Percentiles rank a stretch among this genome's conserved stretches.
phyloP scores from a whole-genome alignment of 768 basidiomycete genomes.

The Lanmaoa pseudosensibilis region DNA sequence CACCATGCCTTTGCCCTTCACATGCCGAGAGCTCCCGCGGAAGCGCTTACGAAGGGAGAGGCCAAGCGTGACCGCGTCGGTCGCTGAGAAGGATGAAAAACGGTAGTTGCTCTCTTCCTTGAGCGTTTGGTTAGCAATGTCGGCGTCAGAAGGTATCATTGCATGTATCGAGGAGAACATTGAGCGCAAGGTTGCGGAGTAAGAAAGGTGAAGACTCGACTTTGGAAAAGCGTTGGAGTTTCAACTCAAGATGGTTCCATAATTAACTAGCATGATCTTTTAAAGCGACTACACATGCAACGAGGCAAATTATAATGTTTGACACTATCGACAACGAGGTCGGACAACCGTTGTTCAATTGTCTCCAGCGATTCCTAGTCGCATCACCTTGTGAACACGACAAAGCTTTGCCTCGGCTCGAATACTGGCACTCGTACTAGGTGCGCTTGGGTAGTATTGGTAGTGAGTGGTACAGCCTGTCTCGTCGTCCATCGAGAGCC shows the following conservation, averaged over 20 bases:
- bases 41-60: conserved; percentile 85
- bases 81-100: conserved; percentile 71
- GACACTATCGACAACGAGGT: not conserved
- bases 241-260: not conserved
- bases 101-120: conserved; percentile 68
- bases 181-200: conserved; percentile 10
- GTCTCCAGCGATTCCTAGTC: not conserved
- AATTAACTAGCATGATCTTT: not conserved
- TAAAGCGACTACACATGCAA: not conserved
- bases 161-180: conserved; percentile 68
- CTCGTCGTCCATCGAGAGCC: too few relatives aligned
- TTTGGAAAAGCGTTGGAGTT: not conserved
- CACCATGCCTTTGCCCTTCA: conserved; percentile 77
- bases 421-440: not conserved
- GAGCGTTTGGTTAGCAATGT: conserved; percentile 70
- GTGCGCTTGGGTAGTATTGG: too few relatives aligned
- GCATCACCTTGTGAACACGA: not conserved
- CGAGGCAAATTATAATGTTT: not conserved
- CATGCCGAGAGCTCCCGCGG: conserved; percentile 65
- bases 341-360: not conserved
- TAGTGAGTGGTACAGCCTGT: too few relatives aligned
- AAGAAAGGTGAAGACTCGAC: conserved; percentile 2
- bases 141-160: conserved; percentile 67
- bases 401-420: not conserved
- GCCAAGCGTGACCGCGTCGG: conserved; percentile 78